phyloP scores from a whole-genome alignment of 768 basidiomycete species.

The Myochromella boudieri region DNA sequence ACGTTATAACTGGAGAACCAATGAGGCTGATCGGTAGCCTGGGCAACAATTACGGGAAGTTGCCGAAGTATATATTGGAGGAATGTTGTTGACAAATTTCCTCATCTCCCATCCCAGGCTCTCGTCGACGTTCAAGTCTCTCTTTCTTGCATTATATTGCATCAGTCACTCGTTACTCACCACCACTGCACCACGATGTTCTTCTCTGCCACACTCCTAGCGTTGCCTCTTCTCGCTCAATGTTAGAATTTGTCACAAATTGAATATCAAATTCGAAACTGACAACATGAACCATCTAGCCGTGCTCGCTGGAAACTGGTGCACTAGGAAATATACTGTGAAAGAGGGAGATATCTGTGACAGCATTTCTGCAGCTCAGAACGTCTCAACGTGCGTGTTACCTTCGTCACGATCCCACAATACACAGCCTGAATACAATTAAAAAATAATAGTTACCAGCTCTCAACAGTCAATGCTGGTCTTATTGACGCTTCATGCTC shows the following conservation, averaged over 20 bases:
- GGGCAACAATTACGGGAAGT: constrained; percentile 8
- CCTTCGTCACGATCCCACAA: neutral
- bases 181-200: constrained; percentile 16
- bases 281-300: constrained; percentile 17
- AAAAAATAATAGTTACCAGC: constrained; percentile 58
- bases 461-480: constrained; percentile 58
- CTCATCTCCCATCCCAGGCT: constrained; percentile 6
- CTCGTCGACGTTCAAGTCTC: constrained; percentile 17
- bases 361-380: constrained; percentile 57
- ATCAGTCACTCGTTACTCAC: constrained; percentile 19
- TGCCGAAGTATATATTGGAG: constrained; percentile 20
- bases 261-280: constrained; percentile 1
- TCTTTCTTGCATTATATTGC: constrained; percentile 21
- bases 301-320: constrained; percentile 38
- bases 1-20: no score
- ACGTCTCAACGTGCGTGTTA: constrained; percentile 58
- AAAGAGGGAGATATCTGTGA: constrained; percentile 63
- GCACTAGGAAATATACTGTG: constrained; percentile 64
- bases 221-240: constrained; percentile 45
- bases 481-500: constrained; percentile 52
- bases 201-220: constrained; percentile 41
- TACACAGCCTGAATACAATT: constrained; percentile 4
- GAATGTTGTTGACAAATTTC: constrained; percentile 2
- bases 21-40: constrained; percentile 9
- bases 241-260: constrained; percentile 27